phyloP scores from a whole-genome alignment of 2,329 filamentous ascomycete genomes.

The Nemania sp. region DNA sequence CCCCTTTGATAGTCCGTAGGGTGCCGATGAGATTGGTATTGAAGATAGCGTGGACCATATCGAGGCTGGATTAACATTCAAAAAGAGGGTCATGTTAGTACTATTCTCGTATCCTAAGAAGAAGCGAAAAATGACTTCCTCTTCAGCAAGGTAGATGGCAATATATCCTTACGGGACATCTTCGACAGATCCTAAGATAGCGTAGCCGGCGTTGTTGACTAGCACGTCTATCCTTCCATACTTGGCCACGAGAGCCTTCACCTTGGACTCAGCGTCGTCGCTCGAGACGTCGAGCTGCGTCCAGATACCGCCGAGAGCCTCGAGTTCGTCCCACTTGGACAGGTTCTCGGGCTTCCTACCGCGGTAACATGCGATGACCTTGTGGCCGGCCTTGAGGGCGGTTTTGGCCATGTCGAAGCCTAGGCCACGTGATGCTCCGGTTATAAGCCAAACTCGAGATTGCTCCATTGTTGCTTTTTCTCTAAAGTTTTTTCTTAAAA shows the following conservation, averaged over 20 bases:
- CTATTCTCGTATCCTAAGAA: too few relatives aligned
- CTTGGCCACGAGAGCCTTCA: constrained; percentile 38
- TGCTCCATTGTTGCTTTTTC: constrained; percentile 38
- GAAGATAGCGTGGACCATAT: constrained; percentile 43
- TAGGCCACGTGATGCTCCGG: constrained; percentile 45
- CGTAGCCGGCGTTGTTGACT: constrained; percentile 46
- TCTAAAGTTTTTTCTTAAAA: neutral
- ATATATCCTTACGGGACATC: constrained; percentile 44
- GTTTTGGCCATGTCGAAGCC: constrained; percentile 44
- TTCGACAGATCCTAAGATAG: constrained; percentile 42
- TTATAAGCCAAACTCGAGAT: constrained; percentile 46
- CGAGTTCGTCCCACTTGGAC: constrained; percentile 40
- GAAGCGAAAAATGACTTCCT: neutral
- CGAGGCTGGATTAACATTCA: constrained; percentile 35
- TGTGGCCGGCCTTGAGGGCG: constrained; percentile 44
- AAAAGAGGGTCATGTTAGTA: constrained; percentile 18
- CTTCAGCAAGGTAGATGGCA: neutral
- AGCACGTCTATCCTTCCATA: constrained; percentile 45
- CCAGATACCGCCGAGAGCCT: constrained; percentile 46
- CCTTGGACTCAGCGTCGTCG: constrained; percentile 41
- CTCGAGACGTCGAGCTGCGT: constrained; percentile 42
- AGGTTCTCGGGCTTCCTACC: constrained; percentile 38
- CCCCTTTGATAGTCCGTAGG: constrained; percentile 44
- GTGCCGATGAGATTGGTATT: constrained; percentile 45
- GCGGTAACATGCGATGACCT: constrained; percentile 45